phyloP scores from a whole-genome alignment of 768 basidiomycete species.

The Lactifluus piperatus region DNA sequence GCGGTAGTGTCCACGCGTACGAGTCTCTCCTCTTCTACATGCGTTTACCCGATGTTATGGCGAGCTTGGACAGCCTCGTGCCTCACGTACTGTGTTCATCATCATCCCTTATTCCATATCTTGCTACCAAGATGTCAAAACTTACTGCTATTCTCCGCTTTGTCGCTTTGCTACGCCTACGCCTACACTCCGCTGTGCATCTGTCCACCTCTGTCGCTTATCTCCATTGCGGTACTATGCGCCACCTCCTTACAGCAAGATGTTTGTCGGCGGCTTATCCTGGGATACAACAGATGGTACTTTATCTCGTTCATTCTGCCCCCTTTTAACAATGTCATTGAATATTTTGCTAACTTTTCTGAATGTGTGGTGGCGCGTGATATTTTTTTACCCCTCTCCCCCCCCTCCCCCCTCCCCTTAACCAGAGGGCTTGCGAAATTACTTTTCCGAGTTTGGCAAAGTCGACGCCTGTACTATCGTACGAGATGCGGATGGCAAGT shows the following conservation, averaged over 20 bases:
- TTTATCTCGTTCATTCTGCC: slow-evolving; percentile 27
- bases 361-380: slow-evolving; percentile 28
- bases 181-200: slow-evolving; percentile 18
- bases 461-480: slow-evolving; percentile 98
- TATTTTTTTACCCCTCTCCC: too few relatives aligned
- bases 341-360: slow-evolving; percentile 37
- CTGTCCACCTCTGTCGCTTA: slow-evolving; percentile 17
- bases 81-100: slow-evolving; percentile 4
- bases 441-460: slow-evolving; percentile 94
- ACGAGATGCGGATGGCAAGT: slow-evolving; percentile 95
- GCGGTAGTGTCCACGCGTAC: slow-evolving; percentile 14
- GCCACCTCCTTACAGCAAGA: slow-evolving; percentile 63
- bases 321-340: slow-evolving; percentile 23
- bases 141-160: slow-evolving; percentile 19
- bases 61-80: slow-evolving; percentile 9
- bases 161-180: slow-evolving; percentile 19
- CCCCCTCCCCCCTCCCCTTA: too few relatives aligned
- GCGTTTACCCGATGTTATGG: slow-evolving; percentile 19
- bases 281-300: slow-evolving; percentile 99
- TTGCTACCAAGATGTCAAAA: slow-evolving; percentile 19
- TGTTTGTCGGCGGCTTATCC: slow-evolving; percentile 99
- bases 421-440: slow-evolving; percentile 68
- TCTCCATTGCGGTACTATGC: slow-evolving; percentile 15
- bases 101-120: slow-evolving; percentile 11
- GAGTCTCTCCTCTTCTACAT: slow-evolving; percentile 15